phyloP scores from a whole-genome alignment of 768 basidiomycete genomes.

The Rhizopogon vulgaris region DNA sequence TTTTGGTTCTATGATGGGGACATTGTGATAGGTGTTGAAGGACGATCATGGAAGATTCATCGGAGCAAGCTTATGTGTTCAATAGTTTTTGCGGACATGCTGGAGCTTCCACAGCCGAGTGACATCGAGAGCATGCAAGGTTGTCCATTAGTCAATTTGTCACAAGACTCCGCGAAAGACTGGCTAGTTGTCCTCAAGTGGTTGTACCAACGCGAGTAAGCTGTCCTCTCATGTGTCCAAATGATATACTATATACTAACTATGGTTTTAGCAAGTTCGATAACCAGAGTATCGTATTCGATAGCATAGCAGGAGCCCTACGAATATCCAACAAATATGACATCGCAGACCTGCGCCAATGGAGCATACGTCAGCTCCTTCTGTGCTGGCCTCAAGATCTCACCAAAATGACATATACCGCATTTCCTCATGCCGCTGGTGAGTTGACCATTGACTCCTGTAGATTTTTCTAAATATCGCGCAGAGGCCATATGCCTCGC shows the following conservation, averaged over 20 bases:
- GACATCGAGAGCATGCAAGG: slow-evolving; percentile 25
- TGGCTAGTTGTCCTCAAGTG: slow-evolving; percentile 25
- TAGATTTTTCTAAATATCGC: neutral
- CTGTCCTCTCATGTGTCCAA: neutral
- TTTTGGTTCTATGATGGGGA: slow-evolving; percentile 32
- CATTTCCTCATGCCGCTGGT: slow-evolving; percentile 28
- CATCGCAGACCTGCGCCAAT: slow-evolving; percentile 21
- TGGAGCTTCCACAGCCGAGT: slow-evolving; percentile 27
- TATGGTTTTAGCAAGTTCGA: slow-evolving; percentile 19
- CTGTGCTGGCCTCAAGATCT: slow-evolving; percentile 26
- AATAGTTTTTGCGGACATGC: slow-evolving; percentile 29
- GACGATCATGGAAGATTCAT: slow-evolving; percentile 23
- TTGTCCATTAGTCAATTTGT: slow-evolving; percentile 24
- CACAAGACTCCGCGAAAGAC: slow-evolving; percentile 19
- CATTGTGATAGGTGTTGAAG: slow-evolving; percentile 23
- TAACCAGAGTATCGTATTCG: slow-evolving; percentile 15
- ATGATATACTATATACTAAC: neutral
- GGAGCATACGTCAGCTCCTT: slow-evolving; percentile 17
- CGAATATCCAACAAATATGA: slow-evolving; percentile 34
- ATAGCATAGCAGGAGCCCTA: slow-evolving; percentile 21
- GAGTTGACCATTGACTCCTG: slow-evolving; percentile 1
- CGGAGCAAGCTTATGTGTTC: slow-evolving; percentile 13
- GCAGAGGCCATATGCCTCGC: slow-evolving; percentile 31
- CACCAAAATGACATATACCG: slow-evolving; percentile 19
- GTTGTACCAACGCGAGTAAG: slow-evolving; percentile 30